phyloP scores from a whole-genome alignment of 73 alveolate genomes.

The Uronychia setigera region DNA sequence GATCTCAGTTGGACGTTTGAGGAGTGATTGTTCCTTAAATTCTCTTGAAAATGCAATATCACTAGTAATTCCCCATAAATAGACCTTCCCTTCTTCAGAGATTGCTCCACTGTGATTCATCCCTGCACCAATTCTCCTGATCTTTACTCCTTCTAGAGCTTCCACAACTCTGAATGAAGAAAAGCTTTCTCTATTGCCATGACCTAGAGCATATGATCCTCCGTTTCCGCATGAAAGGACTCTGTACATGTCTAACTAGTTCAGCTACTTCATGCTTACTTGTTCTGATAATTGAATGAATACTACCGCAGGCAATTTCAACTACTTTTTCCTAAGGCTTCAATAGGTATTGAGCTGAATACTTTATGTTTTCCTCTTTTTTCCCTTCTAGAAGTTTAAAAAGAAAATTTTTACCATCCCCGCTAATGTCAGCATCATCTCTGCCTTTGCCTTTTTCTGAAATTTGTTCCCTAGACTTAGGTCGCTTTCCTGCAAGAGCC shows the following conservation, averaged over 20 bases:
- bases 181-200: slow-evolving; percentile 54
- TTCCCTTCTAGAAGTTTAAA: slow-evolving; percentile 14
- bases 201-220: slow-evolving; percentile 67
- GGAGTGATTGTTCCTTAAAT: slow-evolving; percentile 23
- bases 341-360: slow-evolving; percentile 20
- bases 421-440: slow-evolving; percentile 49
- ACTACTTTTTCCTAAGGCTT: slow-evolving; percentile 42
- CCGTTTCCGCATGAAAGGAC: slow-evolving; percentile 69
- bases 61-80: slow-evolving; percentile 66
- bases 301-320: slow-evolving; percentile 63
- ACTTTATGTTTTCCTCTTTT: not conserved
- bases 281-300: slow-evolving; percentile 56
- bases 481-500: slow-evolving; percentile 19
- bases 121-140: slow-evolving; percentile 26
- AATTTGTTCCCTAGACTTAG: slow-evolving; percentile 44
- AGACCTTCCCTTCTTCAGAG: slow-evolving; percentile 30
- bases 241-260: slow-evolving; percentile 18
- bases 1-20: slow-evolving; percentile 47
- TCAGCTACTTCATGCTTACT: too few species aligned
- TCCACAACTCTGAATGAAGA: slow-evolving; percentile 44
- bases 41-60: slow-evolving; percentile 42
- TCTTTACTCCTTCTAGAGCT: slow-evolving; percentile 20
- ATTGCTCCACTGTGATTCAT: slow-evolving; percentile 39
- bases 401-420: slow-evolving; percentile 32
- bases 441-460: slow-evolving; percentile 43